These are phyloP conservation scores for Suhomyces anneliseae DNA, from an alignment of 1,139 yeast genomes.

Conservation along the genomic window DNA sequence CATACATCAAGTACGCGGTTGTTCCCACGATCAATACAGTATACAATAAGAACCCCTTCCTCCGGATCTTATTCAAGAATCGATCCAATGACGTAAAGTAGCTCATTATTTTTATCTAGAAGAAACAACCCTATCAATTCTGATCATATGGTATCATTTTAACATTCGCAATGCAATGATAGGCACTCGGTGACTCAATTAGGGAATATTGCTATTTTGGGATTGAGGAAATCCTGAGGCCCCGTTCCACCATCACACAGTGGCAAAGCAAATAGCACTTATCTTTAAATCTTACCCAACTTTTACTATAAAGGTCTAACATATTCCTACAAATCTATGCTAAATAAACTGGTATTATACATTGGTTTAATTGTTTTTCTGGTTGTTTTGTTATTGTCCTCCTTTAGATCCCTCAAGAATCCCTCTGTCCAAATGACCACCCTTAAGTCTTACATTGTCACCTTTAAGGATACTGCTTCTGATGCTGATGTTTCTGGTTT, in stretches of 20 bases:
- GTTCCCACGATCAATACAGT: constrained; percentile 33
- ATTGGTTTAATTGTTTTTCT: constrained; percentile 1
- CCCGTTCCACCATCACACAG: neutral
- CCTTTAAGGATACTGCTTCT: constrained; percentile 37
- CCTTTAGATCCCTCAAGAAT: neutral
- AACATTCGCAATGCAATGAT: neutral
- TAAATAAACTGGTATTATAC: constrained; percentile 1
- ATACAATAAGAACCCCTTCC: constrained; percentile 40
- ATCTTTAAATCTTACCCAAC: neutral
- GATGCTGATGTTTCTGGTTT: constrained; percentile 31
- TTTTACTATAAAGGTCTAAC: neutral
- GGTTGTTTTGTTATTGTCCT: constrained; percentile 5
- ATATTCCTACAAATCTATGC: neutral
- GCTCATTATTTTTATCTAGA: neutral
- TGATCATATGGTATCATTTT: neutral
- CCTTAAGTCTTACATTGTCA: constrained; percentile 37
- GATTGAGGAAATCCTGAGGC: neutral
- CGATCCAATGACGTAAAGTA: constrained; percentile 23
- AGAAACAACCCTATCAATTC: neutral
- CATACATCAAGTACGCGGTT: constrained; percentile 33
- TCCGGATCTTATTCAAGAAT: constrained; percentile 26
- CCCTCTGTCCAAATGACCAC: constrained; percentile 14
- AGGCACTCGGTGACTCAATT: neutral
- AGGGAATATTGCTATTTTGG: neutral
- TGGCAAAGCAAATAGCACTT: neutral